phyloP scores from a whole-genome alignment of 148 eudicot genomes.

The Linanthus parryae region DNA sequence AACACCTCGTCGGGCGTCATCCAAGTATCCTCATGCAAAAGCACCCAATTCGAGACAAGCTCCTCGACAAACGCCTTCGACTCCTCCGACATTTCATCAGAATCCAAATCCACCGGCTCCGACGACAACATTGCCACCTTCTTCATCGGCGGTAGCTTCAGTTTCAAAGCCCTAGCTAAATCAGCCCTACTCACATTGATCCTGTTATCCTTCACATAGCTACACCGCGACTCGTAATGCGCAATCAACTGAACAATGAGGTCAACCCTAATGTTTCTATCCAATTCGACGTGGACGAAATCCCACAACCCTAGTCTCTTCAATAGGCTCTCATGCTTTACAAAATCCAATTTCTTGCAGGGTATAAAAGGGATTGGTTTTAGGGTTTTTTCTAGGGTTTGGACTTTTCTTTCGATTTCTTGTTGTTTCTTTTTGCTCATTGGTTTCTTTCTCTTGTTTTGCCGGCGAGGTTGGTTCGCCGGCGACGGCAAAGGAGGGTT shows the following conservation, averaged over 20 bases:
- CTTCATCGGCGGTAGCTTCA: constrained; percentile 45
- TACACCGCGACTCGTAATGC: constrained; percentile 24
- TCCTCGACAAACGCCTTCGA: constrained; percentile 53
- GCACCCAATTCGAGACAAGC: constrained; percentile 63
- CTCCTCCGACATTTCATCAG: constrained; percentile 33
- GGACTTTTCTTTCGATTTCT: constrained; percentile 38
- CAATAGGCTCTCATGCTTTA: constrained; percentile 36
- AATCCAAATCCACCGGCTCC: constrained; percentile 31
- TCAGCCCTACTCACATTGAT: constrained; percentile 49
- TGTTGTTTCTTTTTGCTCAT: constrained; percentile 13
- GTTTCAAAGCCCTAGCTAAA: constrained; percentile 58
- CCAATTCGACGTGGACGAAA: constrained; percentile 56
- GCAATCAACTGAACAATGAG: constrained; percentile 50
- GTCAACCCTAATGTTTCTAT: constrained; percentile 41
- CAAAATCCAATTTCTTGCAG: constrained; percentile 33
- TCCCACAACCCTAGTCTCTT: constrained; percentile 72
- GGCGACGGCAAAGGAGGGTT: too few relatives aligned
- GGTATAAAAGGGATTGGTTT: constrained; percentile 67
- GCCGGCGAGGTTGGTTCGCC: too few relatives aligned
- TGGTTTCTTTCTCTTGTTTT: constrained; percentile 33
- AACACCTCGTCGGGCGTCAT: constrained; percentile 49
- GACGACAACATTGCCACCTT: constrained; percentile 14
- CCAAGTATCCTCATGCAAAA: constrained; percentile 78
- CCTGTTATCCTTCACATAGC: constrained; percentile 38
- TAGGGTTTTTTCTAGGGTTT: constrained; percentile 23